Evolutionary conservation across 2,329 filamentous ascomycete genomes (phyloP).

Genomic region (Phyllosticta ampelicida): DNA sequence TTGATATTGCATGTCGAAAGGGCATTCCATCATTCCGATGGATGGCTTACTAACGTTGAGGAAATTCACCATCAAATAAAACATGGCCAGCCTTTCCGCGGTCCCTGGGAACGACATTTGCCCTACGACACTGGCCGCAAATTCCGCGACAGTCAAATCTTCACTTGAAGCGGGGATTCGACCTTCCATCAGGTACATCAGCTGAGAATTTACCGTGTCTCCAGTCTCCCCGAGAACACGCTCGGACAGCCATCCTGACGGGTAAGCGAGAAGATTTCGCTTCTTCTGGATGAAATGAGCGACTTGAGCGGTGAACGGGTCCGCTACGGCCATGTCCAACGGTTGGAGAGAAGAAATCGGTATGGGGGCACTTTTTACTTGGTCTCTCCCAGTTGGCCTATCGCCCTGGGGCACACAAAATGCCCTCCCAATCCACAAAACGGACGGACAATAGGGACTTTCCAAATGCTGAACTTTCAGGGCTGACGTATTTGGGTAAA

Average conservation of each 20-base stretch:
- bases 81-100: neutral
- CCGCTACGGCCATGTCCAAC: neutral
- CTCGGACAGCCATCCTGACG: neutral
- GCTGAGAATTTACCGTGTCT: neutral
- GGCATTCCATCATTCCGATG: neutral
- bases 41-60: neutral
- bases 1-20: neutral
- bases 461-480: no score
- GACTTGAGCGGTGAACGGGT: neutral
- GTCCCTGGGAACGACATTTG: neutral
- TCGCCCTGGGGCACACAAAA: neutral
- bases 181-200: neutral
- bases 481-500: neutral
- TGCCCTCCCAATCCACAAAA: neutral
- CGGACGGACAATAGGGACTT: neutral
- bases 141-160: neutral
- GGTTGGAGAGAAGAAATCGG: neutral
- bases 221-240: neutral
- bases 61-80: neutral
- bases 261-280: neutral
- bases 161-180: neutral
- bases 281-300: neutral
- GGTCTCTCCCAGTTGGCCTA: neutral
- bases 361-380: neutral
- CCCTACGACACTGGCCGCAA: neutral